A percentile compares a stretch with the other conserved stretches of the same genome.
Evolutionary conservation across 495 filamentous ascomycete genomes (phyloP).

Genomic region (Extremus antarcticus): DNA sequence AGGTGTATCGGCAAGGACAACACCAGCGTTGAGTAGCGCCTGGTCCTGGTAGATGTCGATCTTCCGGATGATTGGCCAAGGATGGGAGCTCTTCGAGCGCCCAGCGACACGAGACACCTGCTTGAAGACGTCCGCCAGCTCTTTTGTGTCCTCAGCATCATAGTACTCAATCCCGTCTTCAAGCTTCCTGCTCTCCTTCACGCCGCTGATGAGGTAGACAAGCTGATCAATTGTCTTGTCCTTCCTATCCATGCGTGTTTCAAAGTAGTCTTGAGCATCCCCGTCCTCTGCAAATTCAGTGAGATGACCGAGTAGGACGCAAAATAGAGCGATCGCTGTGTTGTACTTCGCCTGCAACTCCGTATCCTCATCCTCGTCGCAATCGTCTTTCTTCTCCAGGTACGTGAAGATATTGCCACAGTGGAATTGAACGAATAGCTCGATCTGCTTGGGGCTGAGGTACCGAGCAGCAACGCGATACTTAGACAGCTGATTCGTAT

Average conservation of each 20-base stretch:
- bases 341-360: background rate
- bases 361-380: background rate
- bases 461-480: background rate
- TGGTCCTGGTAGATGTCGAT: background rate
- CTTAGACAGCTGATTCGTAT: background rate
- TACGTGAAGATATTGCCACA: background rate
- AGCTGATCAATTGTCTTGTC: background rate
- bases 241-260: background rate
- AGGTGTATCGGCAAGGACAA: conserved; percentile 5
- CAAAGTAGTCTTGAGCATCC: background rate
- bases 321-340: conserved; percentile 2
- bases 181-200: background rate
- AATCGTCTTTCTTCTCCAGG: background rate
- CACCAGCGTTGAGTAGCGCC: background rate
- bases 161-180: background rate
- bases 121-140: background rate
- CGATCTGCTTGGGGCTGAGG: background rate
- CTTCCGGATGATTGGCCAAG: conserved; percentile 3
- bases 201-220: background rate
- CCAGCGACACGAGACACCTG: background rate
- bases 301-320: background rate
- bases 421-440: background rate
- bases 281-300: background rate
- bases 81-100: background rate
- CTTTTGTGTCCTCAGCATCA: background rate